Conservation (phyloP, 331 rosid genomes). For the Pyrus hybrid region DNA sequence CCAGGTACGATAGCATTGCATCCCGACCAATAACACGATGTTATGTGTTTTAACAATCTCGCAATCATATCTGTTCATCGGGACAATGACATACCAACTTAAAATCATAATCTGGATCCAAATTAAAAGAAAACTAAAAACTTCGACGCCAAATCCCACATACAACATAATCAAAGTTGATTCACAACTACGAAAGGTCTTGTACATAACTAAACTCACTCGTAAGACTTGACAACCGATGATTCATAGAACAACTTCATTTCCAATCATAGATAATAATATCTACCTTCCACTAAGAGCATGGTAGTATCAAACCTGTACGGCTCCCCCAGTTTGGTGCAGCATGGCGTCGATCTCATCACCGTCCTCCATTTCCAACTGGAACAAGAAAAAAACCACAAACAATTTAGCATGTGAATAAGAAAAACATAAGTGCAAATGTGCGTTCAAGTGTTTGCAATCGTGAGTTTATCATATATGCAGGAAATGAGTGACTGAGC, state of each 20-base stretch:
- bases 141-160: too few relatives aligned
- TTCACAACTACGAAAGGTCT: neutral
- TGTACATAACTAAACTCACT: neutral
- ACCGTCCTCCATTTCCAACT: slow-evolving; percentile 84
- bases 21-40: too few relatives aligned
- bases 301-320: neutral
- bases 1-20: too few relatives aligned
- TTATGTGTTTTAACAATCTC: too few relatives aligned
- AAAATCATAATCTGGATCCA: too few relatives aligned
- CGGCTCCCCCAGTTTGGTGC: slow-evolving; percentile 67
- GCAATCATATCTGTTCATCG: too few relatives aligned
- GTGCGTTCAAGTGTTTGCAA: neutral
- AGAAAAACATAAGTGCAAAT: neutral
- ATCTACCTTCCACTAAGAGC: neutral
- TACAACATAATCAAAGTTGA: neutral
- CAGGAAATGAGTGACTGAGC: too few relatives aligned
- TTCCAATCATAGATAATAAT: neutral
- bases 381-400: slow-evolving; percentile 3
- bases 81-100: too few relatives aligned
- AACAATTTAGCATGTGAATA: neutral
- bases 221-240: neutral
- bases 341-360: slow-evolving; percentile 75
- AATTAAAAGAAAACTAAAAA: too few relatives aligned
- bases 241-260: neutral
- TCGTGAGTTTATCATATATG: too few relatives aligned